Conservation (phyloP, 805 yeast genomes). For the Wickerhamiella nectarea region DNA sequence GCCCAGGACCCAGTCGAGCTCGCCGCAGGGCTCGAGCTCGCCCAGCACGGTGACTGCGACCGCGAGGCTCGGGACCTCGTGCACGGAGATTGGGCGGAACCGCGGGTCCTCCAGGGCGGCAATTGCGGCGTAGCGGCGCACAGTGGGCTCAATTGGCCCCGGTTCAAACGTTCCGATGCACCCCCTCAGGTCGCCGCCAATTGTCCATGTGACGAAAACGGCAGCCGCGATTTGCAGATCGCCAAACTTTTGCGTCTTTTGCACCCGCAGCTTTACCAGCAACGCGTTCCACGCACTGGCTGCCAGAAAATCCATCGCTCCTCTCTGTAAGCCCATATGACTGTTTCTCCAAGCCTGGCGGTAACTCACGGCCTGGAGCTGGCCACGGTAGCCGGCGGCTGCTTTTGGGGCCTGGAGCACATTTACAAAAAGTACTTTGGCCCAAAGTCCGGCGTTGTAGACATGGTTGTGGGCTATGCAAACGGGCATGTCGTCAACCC, state of each 20-base stretch:
- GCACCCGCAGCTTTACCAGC: background rate
- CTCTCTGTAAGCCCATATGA: background rate
- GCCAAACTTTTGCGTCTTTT: background rate
- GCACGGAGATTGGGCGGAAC: constrained; percentile 45
- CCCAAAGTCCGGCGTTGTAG: constrained; percentile 47
- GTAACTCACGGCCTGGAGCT: constrained; percentile 4
- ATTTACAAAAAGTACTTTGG: constrained; percentile 60
- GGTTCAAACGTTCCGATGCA: constrained; percentile 80
- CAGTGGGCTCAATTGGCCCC: constrained; percentile 41
- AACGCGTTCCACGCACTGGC: constrained; percentile 4
- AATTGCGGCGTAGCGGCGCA: constrained; percentile 44
- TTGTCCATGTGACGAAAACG: constrained; percentile 78
- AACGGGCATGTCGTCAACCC: constrained; percentile 52
- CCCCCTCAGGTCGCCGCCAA: constrained; percentile 45
- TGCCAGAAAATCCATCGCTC: background rate
- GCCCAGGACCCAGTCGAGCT: constrained; percentile 73
- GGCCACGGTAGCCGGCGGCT: constrained; percentile 46
- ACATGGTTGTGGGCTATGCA: constrained; percentile 78
- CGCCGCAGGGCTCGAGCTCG: constrained; percentile 39
- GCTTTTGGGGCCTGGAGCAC: constrained; percentile 51
- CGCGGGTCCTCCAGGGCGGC: constrained; percentile 72
- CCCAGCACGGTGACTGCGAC: constrained; percentile 53
- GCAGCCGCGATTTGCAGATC: constrained; percentile 31
- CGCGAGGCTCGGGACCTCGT: constrained; percentile 41
- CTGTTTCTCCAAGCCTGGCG: constrained; percentile 6